These are phyloP conservation scores for Mrakia frigida DNA, from an alignment of 768 basidiomycete genomes.

Conservation along the genomic window DNA sequence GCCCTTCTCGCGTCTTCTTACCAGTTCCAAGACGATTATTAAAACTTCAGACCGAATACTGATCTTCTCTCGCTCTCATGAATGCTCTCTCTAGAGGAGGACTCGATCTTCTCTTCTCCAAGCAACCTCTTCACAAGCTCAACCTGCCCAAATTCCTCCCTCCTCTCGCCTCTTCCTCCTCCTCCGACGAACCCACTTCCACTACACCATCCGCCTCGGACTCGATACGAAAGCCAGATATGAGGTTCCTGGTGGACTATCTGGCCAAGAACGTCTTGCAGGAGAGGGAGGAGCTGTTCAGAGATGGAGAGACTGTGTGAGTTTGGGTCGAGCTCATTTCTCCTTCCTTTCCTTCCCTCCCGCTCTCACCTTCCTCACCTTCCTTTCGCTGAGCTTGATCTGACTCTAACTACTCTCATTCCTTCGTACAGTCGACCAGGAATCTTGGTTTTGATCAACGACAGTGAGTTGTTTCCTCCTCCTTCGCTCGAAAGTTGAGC, in stretches of 20 bases:
- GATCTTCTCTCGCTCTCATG: neutral
- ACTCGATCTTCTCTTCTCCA: slow-evolving; percentile 31
- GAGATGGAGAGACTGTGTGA: slow-evolving; percentile 81
- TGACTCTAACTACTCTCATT: neutral
- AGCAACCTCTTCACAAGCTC: slow-evolving; percentile 27
- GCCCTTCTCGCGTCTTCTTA: neutral
- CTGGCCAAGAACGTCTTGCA: slow-evolving; percentile 70
- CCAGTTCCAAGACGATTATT: too few species aligned
- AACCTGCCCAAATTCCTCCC: slow-evolving; percentile 16
- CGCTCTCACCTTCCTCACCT: too few species aligned
- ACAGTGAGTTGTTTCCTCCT: slow-evolving; percentile 46
- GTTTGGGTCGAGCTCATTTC: slow-evolving; percentile 43
- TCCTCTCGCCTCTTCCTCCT: neutral
- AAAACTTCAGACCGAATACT: neutral
- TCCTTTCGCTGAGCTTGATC: neutral
- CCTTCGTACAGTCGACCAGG: slow-evolving; percentile 70
- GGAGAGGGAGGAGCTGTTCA: slow-evolving; percentile 82
- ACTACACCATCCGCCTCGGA: slow-evolving; percentile 16
- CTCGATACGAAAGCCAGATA: slow-evolving; percentile 52
- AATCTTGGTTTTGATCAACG: slow-evolving; percentile 92
- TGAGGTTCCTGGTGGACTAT: slow-evolving; percentile 72
- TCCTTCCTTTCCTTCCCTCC: neutral
- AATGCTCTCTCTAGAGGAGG: slow-evolving; percentile 19
- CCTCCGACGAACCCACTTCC: neutral
- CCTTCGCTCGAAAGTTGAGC: neutral